Evolutionary conservation across 345 rosid genomes (phyloP), one percentile per base, ranked within the genome.

Genomic region (Sonneratia alba): DNA sequence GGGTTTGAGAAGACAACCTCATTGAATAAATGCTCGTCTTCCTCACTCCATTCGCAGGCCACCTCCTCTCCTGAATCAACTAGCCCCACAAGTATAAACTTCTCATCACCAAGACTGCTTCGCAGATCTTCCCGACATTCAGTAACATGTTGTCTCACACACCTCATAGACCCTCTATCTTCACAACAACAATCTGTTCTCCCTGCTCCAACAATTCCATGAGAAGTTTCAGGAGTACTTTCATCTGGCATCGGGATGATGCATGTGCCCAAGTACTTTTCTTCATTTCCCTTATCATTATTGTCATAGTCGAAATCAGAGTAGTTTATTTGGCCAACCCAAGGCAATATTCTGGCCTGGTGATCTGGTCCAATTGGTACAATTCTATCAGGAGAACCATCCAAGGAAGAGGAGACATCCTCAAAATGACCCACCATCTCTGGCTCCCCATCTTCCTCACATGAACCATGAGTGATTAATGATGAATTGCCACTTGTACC

Each of bases 61-160:
- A 88, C 87, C 64, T 74, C 69, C 70, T 94, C 97, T n/a, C 98
- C 98, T 87, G 87, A 84, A 55, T 85, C 84, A 82, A 66, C 69
- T 10, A 94, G 87, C 66, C 97, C 97, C 75, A 91, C 73, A 76
- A 81, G 80, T 43, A 24, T 73, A 75, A 84, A 89, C 13, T 42
- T 70, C 61, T 81, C 83, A n/a, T 74, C 70, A 71, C 96, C 96
- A 57, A 89, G 77, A 51, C 49, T 51, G 56, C 69, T 67, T 62
- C 75, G 78, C 38, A 85, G 86, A 65, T 82, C 78, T 65, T 67
- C 82, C 74, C 81, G 87, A 68, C 81, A 86, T 81, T 94, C 97
- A 74, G 67, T 67, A 51, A 88, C 76, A 73, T 91, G 98, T 68
- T 78, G 86, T n/a, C 74, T 74, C 42, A 83, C 90, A 73, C 97